Conservation (phyloP, 2,329 filamentous ascomycete genomes). For the Chrysoporthe austroafricana region DNA sequence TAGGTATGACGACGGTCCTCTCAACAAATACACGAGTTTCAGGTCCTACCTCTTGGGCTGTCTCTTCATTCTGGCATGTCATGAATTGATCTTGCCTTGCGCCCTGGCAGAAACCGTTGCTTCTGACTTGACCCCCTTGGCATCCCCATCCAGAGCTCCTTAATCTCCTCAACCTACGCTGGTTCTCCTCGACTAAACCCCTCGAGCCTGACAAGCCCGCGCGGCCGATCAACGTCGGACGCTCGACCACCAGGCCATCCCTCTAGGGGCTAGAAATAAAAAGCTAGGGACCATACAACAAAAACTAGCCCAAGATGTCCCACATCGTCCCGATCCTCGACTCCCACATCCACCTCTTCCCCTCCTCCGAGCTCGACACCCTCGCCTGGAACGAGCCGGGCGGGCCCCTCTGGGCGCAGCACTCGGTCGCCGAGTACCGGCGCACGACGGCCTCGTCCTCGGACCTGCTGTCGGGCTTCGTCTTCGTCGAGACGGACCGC, state of each 20-base stretch:
- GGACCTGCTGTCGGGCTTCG: constrained; percentile 65
- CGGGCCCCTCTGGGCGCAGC: constrained; percentile 64
- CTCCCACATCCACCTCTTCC: constrained; percentile 90
- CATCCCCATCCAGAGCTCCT: neutral
- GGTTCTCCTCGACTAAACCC: neutral
- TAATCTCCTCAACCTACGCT: neutral
- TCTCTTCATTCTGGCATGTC: neutral
- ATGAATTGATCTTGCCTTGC: neutral
- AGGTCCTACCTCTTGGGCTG: neutral
- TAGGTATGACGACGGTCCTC: neutral
- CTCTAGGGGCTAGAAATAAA: neutral
- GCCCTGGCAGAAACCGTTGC: neutral
- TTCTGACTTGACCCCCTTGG: neutral
- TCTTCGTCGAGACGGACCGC: constrained; percentile 84
- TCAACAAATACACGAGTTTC: neutral
- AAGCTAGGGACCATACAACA: neutral
- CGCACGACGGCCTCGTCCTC: constrained; percentile 47
- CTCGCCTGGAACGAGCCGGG: constrained; percentile 71
- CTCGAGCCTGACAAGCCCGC: neutral
- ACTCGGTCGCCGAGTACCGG: constrained; percentile 67
- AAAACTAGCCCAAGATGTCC: constrained; percentile 18
- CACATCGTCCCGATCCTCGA: constrained; percentile 70
- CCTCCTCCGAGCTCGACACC: constrained; percentile 64
- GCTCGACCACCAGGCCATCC: too few relatives aligned
- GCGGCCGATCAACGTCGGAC: neutral